phyloP scores from a whole-genome alignment of 2,329 filamentous ascomycete species.

The Phialemonium atrogriseum region DNA sequence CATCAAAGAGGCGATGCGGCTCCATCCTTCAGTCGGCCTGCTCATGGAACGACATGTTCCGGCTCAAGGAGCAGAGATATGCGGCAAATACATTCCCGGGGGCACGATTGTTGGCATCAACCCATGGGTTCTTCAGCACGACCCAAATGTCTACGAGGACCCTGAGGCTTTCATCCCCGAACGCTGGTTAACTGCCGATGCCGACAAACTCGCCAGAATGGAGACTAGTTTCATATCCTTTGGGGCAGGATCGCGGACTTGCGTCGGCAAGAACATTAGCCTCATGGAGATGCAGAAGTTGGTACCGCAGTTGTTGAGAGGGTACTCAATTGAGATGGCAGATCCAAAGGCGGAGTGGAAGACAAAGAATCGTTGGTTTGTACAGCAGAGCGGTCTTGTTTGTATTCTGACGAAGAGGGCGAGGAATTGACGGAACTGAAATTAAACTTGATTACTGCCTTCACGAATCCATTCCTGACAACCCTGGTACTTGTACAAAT shows the following conservation, averaged over 20 bases:
- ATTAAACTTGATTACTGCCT: no score
- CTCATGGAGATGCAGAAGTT: slow-evolving; percentile 9
- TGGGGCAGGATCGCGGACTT: not conserved
- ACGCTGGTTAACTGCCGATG: slow-evolving; percentile 6
- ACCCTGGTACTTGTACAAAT: no score
- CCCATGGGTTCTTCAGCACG: slow-evolving; percentile 17
- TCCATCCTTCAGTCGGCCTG: slow-evolving; percentile 2
- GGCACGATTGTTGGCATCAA: slow-evolving; percentile 17
- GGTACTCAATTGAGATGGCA: slow-evolving; percentile 1
- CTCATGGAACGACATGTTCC: slow-evolving; percentile 3
- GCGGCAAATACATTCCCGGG: slow-evolving; percentile 13
- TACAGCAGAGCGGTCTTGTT: slow-evolving; percentile 3
- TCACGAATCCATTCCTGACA: no score
- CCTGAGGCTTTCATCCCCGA: slow-evolving; percentile 6
- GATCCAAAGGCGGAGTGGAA: slow-evolving; percentile 3
- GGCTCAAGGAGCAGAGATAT: slow-evolving; percentile 9
- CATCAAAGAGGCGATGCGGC: slow-evolving; percentile 3
- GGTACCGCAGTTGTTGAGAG: slow-evolving; percentile 2
- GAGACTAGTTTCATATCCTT: not conserved
- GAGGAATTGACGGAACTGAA: not conserved
- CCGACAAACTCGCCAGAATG: slow-evolving; percentile 3
- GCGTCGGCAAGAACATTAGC: slow-evolving; percentile 5
- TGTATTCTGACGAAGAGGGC: not conserved
- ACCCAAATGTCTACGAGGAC: slow-evolving; percentile 4
- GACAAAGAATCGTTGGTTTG: slow-evolving; percentile 3